These are phyloP conservation scores for Gastrolobium bilobum DNA, from an alignment of 306 rosid genomes.

Conservation along the genomic window DNA sequence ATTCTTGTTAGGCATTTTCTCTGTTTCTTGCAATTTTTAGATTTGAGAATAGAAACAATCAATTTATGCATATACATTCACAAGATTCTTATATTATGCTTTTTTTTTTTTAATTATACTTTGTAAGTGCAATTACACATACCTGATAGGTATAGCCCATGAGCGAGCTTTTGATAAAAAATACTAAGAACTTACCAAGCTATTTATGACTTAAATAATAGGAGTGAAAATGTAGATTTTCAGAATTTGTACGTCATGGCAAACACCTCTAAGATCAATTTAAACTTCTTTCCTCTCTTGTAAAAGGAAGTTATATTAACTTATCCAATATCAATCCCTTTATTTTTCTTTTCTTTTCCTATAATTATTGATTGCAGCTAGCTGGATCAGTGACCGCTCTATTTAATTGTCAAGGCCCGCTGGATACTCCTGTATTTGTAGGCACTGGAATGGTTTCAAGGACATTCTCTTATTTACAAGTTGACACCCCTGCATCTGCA, in stretches of 20 bases:
- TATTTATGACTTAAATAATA: conserved; percentile 24
- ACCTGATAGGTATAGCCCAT: conserved; percentile 5
- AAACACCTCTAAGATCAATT: background rate
- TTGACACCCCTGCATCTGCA: conserved; percentile 70
- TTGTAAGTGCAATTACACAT: conserved; percentile 21
- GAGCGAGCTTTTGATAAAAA: conserved; percentile 1
- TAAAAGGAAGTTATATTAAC: conserved; percentile 18
- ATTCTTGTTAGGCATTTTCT: background rate
- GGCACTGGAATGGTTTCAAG: conserved; percentile 99
- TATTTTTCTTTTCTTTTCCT: conserved; percentile 42
- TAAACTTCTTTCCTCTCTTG: conserved; percentile 23
- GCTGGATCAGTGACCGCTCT: conserved; percentile 97
- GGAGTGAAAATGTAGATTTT: conserved; percentile 12
- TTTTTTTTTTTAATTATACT: conserved; percentile 8
- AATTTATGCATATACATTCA: background rate
- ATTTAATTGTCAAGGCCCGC: conserved; percentile 98
- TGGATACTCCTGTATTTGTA: conserved; percentile 90
- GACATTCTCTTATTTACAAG: conserved; percentile 66
- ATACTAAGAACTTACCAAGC: conserved; percentile 3
- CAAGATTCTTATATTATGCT: conserved; percentile 3
- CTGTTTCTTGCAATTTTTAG: too few relatives aligned
- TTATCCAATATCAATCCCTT: conserved; percentile 24
- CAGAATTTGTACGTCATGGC: conserved; percentile 12
- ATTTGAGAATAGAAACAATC: background rate
- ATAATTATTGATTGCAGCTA: conserved; percentile 65